Conservation (phyloP, 1,139 yeast species). For the Yarrowia galli region DNA sequence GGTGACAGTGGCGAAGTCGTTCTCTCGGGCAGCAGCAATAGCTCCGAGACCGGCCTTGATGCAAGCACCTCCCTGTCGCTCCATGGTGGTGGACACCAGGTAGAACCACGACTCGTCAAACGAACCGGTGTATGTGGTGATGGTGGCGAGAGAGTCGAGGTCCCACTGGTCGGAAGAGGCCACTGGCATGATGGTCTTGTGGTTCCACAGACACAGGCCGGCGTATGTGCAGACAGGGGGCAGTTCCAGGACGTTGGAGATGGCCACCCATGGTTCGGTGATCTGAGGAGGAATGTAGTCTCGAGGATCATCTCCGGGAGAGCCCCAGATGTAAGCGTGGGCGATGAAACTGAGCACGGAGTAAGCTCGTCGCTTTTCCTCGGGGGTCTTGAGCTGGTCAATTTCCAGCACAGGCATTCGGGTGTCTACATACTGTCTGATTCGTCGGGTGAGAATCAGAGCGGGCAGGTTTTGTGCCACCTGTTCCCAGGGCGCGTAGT, state of each 20-base stretch:
- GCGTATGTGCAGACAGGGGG: constrained; percentile 93
- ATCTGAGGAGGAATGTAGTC: constrained; percentile 71
- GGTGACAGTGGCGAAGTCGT: constrained; percentile 54
- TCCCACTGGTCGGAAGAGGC: constrained; percentile 53
- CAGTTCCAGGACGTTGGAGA: constrained; percentile 66
- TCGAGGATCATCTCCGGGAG: constrained; percentile 57
- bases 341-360: constrained; percentile 77
- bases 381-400: constrained; percentile 53
- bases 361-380: constrained; percentile 78
- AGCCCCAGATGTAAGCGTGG: constrained; percentile 91
- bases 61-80: constrained; percentile 77
- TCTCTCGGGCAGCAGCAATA: constrained; percentile 60
- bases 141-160: constrained; percentile 75
- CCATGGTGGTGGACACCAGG: constrained; percentile 85
- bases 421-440: constrained; percentile 66
- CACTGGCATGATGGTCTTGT: constrained; percentile 64
- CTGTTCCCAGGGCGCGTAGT: constrained; percentile 80
- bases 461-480: constrained; percentile 73
- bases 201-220: constrained; percentile 88
- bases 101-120: constrained; percentile 95
- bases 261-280: constrained; percentile 71
- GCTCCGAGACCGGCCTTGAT: constrained; percentile 68
- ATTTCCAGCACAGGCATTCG: constrained; percentile 61
- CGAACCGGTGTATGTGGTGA: constrained; percentile 87
- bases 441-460: constrained; percentile 67